Evolutionary conservation across 371 early-diverging fungal genomes (phyloP).

Genomic region (Mortierella sp.): DNA sequence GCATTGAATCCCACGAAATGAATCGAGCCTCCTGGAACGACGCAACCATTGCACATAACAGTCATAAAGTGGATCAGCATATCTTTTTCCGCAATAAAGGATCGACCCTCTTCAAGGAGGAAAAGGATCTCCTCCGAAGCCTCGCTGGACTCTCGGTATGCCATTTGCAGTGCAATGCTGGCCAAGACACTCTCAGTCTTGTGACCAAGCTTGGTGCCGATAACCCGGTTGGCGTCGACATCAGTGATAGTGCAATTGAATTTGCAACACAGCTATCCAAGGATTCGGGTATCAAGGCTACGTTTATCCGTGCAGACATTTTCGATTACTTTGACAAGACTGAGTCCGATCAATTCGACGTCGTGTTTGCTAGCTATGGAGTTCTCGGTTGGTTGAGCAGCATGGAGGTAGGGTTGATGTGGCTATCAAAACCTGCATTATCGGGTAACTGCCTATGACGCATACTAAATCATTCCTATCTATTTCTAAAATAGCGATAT

Average conservation of each 20-base stretch:
- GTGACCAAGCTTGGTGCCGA: slow-evolving; percentile 36
- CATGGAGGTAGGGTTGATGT: slow-evolving; percentile 24
- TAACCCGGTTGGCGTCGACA: slow-evolving; percentile 52
- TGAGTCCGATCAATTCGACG: slow-evolving; percentile 43
- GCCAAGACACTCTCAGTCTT: slow-evolving; percentile 53
- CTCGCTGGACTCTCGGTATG: slow-evolving; percentile 46
- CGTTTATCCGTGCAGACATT: slow-evolving; percentile 45
- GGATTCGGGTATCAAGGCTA: slow-evolving; percentile 37
- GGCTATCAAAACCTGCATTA: not conserved
- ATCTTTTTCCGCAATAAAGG: slow-evolving; percentile 46
- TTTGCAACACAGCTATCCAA: slow-evolving; percentile 44
- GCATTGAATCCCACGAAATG: slow-evolving; percentile 27
- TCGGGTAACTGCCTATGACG: too few species aligned
- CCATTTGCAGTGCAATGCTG: slow-evolving; percentile 55
- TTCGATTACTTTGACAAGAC: slow-evolving; percentile 43
- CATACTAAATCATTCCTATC: too few species aligned
- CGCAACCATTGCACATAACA: slow-evolving; percentile 45
- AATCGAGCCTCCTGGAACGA: slow-evolving; percentile 55
- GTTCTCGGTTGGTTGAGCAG: slow-evolving; percentile 33
- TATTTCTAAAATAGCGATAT: slow-evolving; percentile 4
- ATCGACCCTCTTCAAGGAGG: slow-evolving; percentile 49
- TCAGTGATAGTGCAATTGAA: slow-evolving; percentile 49
- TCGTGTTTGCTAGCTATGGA: slow-evolving; percentile 53
- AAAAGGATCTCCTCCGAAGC: slow-evolving; percentile 41
- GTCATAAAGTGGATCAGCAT: slow-evolving; percentile 54